phyloP scores from a whole-genome alignment of 192 early-diverging fungal genomes.

The Rhizophagus prolifer region DNA sequence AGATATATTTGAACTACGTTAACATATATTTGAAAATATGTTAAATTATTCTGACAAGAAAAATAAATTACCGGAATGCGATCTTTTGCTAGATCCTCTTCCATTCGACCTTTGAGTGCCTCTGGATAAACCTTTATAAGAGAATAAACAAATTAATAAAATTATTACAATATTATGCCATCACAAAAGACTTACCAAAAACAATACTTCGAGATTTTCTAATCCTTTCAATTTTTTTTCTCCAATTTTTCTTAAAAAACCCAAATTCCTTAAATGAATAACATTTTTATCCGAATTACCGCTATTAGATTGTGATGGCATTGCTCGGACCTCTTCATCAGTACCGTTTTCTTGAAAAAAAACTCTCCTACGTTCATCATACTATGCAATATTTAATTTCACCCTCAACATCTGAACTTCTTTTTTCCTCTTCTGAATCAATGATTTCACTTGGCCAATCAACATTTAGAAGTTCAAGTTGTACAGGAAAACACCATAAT shows the following conservation, averaged over 20 bases:
- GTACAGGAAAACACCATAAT: slow-evolving; percentile 87
- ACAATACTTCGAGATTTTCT: slow-evolving; percentile 83
- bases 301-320: slow-evolving; percentile 2
- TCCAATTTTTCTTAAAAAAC: slow-evolving; percentile 72
- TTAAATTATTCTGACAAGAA: neutral
- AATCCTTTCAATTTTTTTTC: slow-evolving; percentile 85
- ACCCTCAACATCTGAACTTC: slow-evolving; percentile 76
- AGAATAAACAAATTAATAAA: slow-evolving; percentile 12
- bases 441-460: slow-evolving; percentile 90
- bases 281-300: slow-evolving; percentile 46
- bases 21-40: neutral
- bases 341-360: slow-evolving; percentile 27
- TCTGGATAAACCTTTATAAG: slow-evolving; percentile 45
- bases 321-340: slow-evolving; percentile 34
- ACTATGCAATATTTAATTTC: slow-evolving; percentile 35
- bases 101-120: slow-evolving; percentile 45
- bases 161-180: slow-evolving; percentile 30
- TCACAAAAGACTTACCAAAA: slow-evolving; percentile 47
- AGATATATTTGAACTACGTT: slow-evolving; percentile 25
- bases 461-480: slow-evolving; percentile 72
- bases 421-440: slow-evolving; percentile 72
- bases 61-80: neutral
- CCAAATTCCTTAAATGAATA: slow-evolving; percentile 64
- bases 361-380: slow-evolving; percentile 34
- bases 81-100: slow-evolving; percentile 31